Evolutionary conservation across 768 basidiomycete species (phyloP).

Genomic region (Tylopilus sp.): DNA sequence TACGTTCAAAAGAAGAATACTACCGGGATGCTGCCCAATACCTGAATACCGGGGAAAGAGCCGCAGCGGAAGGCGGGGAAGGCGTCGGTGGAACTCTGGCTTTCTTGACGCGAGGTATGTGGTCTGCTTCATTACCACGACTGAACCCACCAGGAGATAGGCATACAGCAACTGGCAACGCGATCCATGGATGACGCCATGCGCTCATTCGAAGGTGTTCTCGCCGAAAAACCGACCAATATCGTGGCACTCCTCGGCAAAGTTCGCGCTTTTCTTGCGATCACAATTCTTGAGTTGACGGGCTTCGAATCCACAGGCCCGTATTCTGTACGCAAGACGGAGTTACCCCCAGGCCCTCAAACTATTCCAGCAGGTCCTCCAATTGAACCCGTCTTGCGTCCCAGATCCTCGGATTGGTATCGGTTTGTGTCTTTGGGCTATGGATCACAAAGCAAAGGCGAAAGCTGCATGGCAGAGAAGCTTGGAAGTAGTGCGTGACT

Average conservation of each 20-base stretch:
- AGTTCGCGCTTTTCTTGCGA: slow-evolving; percentile 37
- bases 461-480: slow-evolving; percentile 89
- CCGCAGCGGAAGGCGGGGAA: slow-evolving; percentile 56
- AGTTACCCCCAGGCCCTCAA: slow-evolving; percentile 78
- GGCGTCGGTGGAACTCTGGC: slow-evolving; percentile 52
- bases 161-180: slow-evolving; percentile 77
- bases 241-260: slow-evolving; percentile 86
- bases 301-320: slow-evolving; percentile 46
- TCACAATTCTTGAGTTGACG: background rate
- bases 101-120: slow-evolving; percentile 64
- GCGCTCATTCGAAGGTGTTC: slow-evolving; percentile 76
- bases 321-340: slow-evolving; percentile 78
- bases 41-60: slow-evolving; percentile 59
- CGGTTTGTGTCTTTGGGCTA: slow-evolving; percentile 88
- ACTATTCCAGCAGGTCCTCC: slow-evolving; percentile 81
- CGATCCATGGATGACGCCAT: slow-evolving; percentile 80
- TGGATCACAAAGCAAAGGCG: slow-evolving; percentile 80
- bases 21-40: slow-evolving; percentile 65
- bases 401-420: slow-evolving; percentile 97
- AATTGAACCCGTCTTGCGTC: slow-evolving; percentile 68
- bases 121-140: background rate
- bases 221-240: slow-evolving; percentile 78
- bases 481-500: slow-evolving; percentile 69
- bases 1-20: slow-evolving; percentile 65
- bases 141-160: slow-evolving; percentile 35